Evolutionary conservation across 352 stramenopile genomes (phyloP), one percentile per base, ranked within the genome.

Genomic region (Globisporangium parvum): DNA sequence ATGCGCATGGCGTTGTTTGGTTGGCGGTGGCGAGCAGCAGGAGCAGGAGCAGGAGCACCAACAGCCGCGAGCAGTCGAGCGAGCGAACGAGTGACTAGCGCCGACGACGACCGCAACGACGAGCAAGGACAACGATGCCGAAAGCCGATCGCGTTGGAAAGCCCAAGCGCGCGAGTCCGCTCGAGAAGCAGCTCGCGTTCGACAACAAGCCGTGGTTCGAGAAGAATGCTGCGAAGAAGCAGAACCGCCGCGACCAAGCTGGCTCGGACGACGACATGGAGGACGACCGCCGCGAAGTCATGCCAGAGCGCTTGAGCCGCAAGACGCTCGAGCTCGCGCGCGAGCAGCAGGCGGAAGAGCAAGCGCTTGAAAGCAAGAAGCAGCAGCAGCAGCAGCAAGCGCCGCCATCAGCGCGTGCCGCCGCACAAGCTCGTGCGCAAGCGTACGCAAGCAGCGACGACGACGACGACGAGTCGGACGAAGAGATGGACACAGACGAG

Each of bases 201-300:
- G 85, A 95, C 65, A 80, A 85, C 57, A 95, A 89, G 73, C 82
- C 85, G 20, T 93, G 84, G 83, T 95, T 88, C 53, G 80, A 93
- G 55, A 80, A 76, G 63, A 75, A 71, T 60, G 53, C 56, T 4
- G 63, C 60, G 46, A 76, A 77, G 57, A 62, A 65, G 47, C 37
- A 59, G 26, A 75, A 76, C 51, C 51, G 52, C 47, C 62, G 62
- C 46, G 71, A 65, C 33, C 53, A 24, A 23, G 57, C 47, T 24
- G 62, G 69, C 31, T 68, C 66, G 18, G 66, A 87, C 47, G 69
- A 73, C 35, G 79, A 87, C 58, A 82, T 71, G 52, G 81, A 89
- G 28, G 72, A 81, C 33, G 75, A 87, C 24, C 62, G 70, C 11
- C 69, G 75, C 17, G 81, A 88, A 42, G 75, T 91, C 14, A 77